These are phyloP conservation scores for Ceriops zippeliana DNA, from an alignment of 345 rosid species.

Conservation along the genomic window DNA sequence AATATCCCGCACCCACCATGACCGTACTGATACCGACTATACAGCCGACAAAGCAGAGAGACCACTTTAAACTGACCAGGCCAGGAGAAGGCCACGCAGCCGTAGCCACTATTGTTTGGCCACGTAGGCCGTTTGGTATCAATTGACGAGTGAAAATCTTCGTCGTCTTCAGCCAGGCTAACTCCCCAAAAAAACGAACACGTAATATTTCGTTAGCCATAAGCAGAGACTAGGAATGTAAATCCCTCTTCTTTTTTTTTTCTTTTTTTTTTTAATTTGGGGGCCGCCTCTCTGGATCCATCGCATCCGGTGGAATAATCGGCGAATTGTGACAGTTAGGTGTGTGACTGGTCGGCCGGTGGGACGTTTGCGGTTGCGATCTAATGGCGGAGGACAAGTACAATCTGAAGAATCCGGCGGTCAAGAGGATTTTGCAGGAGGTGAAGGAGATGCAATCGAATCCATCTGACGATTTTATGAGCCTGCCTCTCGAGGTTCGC, in stretches of 20 bases:
- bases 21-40: no score
- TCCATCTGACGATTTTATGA: slow-evolving; percentile 97
- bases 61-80: no score
- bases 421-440: slow-evolving; percentile 97
- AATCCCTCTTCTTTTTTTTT: not conserved
- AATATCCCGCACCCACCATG: no score
- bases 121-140: not conserved
- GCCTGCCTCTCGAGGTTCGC: slow-evolving; percentile 91
- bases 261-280: no score
- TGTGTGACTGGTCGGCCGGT: not conserved
- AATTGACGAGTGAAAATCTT: not conserved
- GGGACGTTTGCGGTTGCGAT: not conserved
- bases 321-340: no score
- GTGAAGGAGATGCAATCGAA: slow-evolving; percentile 97
- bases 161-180: not conserved
- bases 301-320: no score
- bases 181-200: not conserved
- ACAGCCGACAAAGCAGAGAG: no score
- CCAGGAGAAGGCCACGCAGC: no score
- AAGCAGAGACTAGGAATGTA: no score
- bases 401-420: slow-evolving; percentile 87
- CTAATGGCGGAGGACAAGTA: slow-evolving; percentile 82
- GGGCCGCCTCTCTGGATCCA: not conserved
- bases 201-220: no score
- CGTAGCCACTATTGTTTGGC: not conserved